Percentiles rank a stretch among this genome's conserved stretches.
These are phyloP conservation scores for Aspergillus sp. DNA, from an alignment of 2,329 filamentous ascomycete species.

Conservation along the genomic window DNA sequence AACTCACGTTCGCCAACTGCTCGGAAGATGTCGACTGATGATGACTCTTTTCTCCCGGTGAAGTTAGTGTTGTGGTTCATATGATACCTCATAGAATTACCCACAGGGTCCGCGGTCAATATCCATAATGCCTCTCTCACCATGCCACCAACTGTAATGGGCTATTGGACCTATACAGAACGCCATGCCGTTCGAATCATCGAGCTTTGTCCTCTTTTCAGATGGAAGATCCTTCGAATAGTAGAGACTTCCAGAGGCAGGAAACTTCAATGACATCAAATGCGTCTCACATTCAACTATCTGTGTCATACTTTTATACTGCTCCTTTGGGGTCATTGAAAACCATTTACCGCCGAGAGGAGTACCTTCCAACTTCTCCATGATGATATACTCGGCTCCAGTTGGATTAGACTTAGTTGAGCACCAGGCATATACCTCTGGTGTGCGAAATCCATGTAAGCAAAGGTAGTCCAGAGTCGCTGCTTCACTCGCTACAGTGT, in stretches of 20 bases:
- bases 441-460: slow-evolving; percentile 11
- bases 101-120: slow-evolving; percentile 22
- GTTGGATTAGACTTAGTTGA: slow-evolving; percentile 6
- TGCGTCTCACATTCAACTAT: slow-evolving; percentile 12
- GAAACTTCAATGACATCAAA: slow-evolving; percentile 14
- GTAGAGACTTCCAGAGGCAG: slow-evolving; percentile 15
- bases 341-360: slow-evolving; percentile 14
- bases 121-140: slow-evolving; percentile 11
- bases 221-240: slow-evolving; percentile 12
- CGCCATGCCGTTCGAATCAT: slow-evolving; percentile 15
- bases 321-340: slow-evolving; percentile 7
- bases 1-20: slow-evolving; percentile 19
- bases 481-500: slow-evolving; percentile 12
- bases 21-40: slow-evolving; percentile 14
- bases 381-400: slow-evolving; percentile 16
- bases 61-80: not conserved
- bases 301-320: slow-evolving; percentile 10
- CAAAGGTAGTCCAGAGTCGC: slow-evolving; percentile 18
- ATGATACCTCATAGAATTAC: slow-evolving; percentile 1
- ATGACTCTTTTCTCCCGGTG: slow-evolving; percentile 10
- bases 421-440: slow-evolving; percentile 14
- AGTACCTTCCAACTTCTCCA: slow-evolving; percentile 11
- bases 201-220: not conserved
- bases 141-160: slow-evolving; percentile 21
- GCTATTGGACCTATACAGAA: slow-evolving; percentile 23